phyloP scores from a whole-genome alignment of 805 yeast genomes.

The Candida chilensis region DNA sequence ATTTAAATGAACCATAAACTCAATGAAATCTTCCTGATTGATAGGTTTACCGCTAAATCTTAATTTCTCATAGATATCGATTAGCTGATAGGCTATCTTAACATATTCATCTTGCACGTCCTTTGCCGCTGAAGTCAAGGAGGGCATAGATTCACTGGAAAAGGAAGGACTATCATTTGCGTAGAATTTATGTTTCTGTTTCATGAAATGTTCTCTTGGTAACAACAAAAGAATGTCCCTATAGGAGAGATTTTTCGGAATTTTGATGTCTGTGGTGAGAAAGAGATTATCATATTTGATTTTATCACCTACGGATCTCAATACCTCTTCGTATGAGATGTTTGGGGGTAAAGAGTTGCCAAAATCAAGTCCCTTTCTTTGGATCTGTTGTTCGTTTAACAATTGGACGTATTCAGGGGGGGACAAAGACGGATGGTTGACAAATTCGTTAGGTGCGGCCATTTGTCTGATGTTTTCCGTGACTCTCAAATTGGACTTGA shows the following conservation, averaged over 20 bases:
- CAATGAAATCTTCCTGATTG: slow-evolving; percentile 46
- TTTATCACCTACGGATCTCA: slow-evolving; percentile 52
- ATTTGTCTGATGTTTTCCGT: slow-evolving; percentile 19
- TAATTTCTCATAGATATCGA: slow-evolving; percentile 54
- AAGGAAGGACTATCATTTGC: slow-evolving; percentile 7
- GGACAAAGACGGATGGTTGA: slow-evolving; percentile 28
- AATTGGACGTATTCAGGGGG: slow-evolving; percentile 30
- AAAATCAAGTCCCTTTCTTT: no score
- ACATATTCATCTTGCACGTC: slow-evolving; percentile 6
- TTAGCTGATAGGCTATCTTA: slow-evolving; percentile 18
- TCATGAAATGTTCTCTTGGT: slow-evolving; percentile 6
- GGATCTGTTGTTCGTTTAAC: slow-evolving; percentile 14
- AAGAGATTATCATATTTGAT: slow-evolving; percentile 38
- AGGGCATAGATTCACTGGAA: slow-evolving; percentile 6
- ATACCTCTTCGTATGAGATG: slow-evolving; percentile 39
- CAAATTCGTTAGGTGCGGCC: slow-evolving; percentile 26
- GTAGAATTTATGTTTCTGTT: slow-evolving; percentile 4
- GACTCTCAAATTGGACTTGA: slow-evolving; percentile 13
- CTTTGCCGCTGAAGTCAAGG: slow-evolving; percentile 5
- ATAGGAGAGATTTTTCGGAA: slow-evolving; percentile 30
- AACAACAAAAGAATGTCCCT: slow-evolving; percentile 30
- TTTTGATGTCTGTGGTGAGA: slow-evolving; percentile 16
- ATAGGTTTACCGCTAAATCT: slow-evolving; percentile 60
- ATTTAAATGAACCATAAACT: no score
- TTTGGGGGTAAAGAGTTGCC: no score